Base-by-base conservation (phyloP, 208 protist species). In the Leishmania lainsoni region DNA sequence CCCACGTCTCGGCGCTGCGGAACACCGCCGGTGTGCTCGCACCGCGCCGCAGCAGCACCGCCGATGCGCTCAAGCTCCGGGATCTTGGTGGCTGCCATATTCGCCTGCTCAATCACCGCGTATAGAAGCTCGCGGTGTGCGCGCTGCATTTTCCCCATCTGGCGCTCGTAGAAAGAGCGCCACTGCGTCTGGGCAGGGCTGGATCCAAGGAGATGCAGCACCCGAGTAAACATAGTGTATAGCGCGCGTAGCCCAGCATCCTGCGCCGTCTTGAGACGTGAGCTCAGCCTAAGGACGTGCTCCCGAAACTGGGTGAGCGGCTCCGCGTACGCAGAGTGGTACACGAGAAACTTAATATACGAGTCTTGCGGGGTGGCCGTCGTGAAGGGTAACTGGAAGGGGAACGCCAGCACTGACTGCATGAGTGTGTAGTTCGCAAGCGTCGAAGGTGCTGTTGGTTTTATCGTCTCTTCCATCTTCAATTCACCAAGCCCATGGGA, bases 41-140 rank as follows among this genome's bases (percentile, higher is more conserved):
- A 10, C 26, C 1, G 61, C 29, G 52, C 56, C 39, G 51, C 42
- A 78, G 65, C 75, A 12, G 65, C 71, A 68, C 61, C 16, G 59
- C 45, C 56, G 29, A 39, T 49, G n/a, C 66, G 61, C 84, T 91
- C 87, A 39, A 78, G 8, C 49, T 91, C 80, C 3, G 79, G 72
- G n/a, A 91, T 75, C 14, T 54, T 52, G 29, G 49, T 79, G 1
- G 85, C 74, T 16, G 81, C 76, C n/a, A 72, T 72, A 76, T 94
- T 89, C 32, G 78, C 82, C 45, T 86, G 78, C n/a, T 81, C 79
- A 3, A 94, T 76, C 20, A 94, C 70, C 1, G 76, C 65, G 78
- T 87, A 91, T 14, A 95, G 88, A 20, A 91, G 56, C 17, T 92
- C 89, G n/a, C 88, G 91, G n/a, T 93, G 89, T 2, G 79, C 77